phyloP scores from a whole-genome alignment of 495 filamentous ascomycete species.

The Neurospora sp. region DNA sequence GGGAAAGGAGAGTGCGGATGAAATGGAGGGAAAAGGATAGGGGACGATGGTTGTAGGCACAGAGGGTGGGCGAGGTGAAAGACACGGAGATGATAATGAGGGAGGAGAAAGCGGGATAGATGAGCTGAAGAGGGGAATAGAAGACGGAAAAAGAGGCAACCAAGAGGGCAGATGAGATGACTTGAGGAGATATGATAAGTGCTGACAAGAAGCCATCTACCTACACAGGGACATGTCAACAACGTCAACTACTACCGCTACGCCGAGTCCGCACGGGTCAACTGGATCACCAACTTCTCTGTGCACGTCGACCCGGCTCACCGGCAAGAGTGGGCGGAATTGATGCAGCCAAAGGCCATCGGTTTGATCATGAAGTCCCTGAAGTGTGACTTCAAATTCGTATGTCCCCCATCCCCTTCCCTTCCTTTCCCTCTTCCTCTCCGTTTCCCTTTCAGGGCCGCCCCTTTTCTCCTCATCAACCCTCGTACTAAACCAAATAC shows the following conservation, averaged over 20 bases:
- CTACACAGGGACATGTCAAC: slow-evolving; percentile 64
- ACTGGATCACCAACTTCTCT: slow-evolving; percentile 73
- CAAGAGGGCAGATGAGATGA: neutral
- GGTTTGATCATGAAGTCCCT: slow-evolving; percentile 79
- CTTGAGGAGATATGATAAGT: neutral
- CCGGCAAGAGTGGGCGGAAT: slow-evolving; percentile 55
- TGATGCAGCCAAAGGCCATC: slow-evolving; percentile 53
- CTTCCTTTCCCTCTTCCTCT: neutral
- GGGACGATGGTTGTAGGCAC: too few species aligned
- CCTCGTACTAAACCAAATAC: neutral
- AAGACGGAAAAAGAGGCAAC: too few species aligned
- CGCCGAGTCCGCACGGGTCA: slow-evolving; percentile 74
- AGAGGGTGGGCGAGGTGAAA: too few species aligned
- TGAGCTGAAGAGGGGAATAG: too few species aligned
- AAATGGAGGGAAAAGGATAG: too few species aligned
- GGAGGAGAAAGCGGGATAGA: too few species aligned
- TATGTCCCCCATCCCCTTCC: slow-evolving; percentile 28
- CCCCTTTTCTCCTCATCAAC: neutral
- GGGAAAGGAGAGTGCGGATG: too few species aligned
- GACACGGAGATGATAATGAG: too few species aligned
- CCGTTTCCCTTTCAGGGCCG: neutral
- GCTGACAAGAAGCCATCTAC: neutral
- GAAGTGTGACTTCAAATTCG: slow-evolving; percentile 85
- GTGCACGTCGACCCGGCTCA: slow-evolving; percentile 56
- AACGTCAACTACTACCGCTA: slow-evolving; percentile 79